Evolutionary conservation across 1,284 basidiomycete species (phyloP).

Genomic region (Puccinia novopanici): DNA sequence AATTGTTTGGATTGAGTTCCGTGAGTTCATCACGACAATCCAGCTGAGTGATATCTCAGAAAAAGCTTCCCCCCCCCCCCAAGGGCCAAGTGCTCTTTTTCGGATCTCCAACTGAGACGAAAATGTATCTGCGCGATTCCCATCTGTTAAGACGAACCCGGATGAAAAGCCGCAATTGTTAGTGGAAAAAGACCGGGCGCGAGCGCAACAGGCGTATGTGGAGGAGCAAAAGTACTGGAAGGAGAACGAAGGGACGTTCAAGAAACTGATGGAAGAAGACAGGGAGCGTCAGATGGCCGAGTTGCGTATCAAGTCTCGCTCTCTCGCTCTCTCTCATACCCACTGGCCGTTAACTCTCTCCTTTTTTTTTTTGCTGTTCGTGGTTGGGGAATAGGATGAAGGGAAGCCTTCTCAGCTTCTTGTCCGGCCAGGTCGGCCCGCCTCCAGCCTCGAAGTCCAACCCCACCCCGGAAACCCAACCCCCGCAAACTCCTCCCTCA

Average conservation of each 20-base stretch:
- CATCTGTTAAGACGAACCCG: slow-evolving; percentile 62
- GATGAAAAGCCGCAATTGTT: slow-evolving; percentile 66
- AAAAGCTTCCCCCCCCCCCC: neutral
- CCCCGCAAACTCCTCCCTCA: neutral
- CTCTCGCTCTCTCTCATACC: slow-evolving; percentile 8
- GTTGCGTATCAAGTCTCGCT: slow-evolving; percentile 56
- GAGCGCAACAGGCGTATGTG: slow-evolving; percentile 79
- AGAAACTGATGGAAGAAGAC: slow-evolving; percentile 77
- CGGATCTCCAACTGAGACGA: neutral
- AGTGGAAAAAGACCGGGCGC: slow-evolving; percentile 82
- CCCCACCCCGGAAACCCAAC: neutral
- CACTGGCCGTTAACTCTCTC: slow-evolving; percentile 48
- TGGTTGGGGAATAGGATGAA: slow-evolving; percentile 37
- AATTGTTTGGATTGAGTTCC: slow-evolving; percentile 40
- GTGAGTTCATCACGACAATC: slow-evolving; percentile 22
- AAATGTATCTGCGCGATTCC: neutral
- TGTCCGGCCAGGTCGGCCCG: slow-evolving; percentile 57
- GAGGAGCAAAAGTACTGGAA: slow-evolving; percentile 86
- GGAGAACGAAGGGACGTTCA: slow-evolving; percentile 77
- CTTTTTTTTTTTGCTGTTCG: slow-evolving; percentile 31
- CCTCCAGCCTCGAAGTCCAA: slow-evolving; percentile 22
- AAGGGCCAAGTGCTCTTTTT: neutral
- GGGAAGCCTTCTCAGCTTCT: slow-evolving; percentile 62
- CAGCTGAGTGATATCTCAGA: neutral
- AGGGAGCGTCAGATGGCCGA: slow-evolving; percentile 71